These are phyloP conservation scores for Chenopodium album DNA, from an alignment of 148 eudicot species.

Conservation along the genomic window DNA sequence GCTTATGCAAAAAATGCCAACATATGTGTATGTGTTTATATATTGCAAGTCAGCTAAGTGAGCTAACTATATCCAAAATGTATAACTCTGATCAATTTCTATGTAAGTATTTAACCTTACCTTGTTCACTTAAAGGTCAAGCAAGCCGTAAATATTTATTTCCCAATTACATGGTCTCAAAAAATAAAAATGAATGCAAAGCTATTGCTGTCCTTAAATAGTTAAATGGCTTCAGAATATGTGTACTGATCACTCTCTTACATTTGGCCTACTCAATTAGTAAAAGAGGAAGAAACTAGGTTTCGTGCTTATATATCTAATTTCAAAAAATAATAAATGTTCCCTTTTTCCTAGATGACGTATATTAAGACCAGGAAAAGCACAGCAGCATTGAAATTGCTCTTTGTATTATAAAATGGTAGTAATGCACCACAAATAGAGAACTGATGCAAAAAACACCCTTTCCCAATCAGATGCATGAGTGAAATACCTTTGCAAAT, in stretches of 20 bases:
- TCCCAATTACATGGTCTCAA: background rate
- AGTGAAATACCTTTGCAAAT: conserved; percentile 68
- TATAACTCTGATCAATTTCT: too few species aligned
- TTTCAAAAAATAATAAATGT: background rate
- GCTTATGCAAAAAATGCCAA: background rate
- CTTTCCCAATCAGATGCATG: background rate
- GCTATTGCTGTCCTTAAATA: background rate
- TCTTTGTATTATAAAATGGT: background rate
- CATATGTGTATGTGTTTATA: background rate
- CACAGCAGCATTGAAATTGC: background rate
- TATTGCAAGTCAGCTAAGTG: too few species aligned
- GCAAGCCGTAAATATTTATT: background rate
- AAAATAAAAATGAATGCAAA: background rate
- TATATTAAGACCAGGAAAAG: background rate
- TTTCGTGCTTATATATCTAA: background rate
- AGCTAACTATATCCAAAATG: too few species aligned
- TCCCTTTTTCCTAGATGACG: background rate
- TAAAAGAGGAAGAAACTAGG: background rate
- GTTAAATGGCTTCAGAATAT: background rate
- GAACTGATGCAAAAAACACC: background rate
- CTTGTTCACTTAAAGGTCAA: background rate
- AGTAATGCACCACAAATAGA: background rate
- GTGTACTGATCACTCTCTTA: conserved; percentile 1
- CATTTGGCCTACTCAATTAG: too few species aligned
- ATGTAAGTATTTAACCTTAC: background rate